These are phyloP conservation scores for Thozetella sp. DNA, from an alignment of 495 filamentous ascomycete species.

Conservation along the genomic window DNA sequence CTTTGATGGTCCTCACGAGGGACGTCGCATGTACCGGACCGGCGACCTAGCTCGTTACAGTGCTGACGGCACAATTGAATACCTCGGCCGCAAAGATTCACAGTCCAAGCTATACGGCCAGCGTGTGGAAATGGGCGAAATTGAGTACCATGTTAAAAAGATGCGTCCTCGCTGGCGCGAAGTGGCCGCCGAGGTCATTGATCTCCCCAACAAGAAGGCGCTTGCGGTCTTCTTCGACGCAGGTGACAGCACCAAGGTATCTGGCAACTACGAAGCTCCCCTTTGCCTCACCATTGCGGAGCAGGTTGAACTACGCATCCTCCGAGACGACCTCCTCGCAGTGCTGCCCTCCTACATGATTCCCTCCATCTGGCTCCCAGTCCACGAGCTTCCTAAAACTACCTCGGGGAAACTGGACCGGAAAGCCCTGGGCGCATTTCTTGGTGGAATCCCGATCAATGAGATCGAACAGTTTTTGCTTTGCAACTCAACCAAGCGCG, in stretches of 20 bases:
- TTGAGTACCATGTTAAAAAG: constrained; percentile 17
- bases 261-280: neutral
- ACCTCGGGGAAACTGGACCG: neutral
- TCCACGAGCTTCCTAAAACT: neutral
- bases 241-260: neutral
- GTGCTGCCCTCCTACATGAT: neutral
- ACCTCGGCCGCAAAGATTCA: constrained; percentile 24
- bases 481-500: neutral
- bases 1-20: neutral
- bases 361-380: neutral
- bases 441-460: neutral
- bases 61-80: constrained; percentile 15
- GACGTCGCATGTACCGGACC: constrained; percentile 37
- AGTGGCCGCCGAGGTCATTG: neutral
- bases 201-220: neutral
- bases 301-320: neutral
- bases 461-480: neutral
- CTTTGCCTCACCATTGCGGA: neutral
- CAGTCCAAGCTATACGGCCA: constrained; percentile 34
- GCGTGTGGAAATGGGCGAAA: constrained; percentile 28
- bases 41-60: constrained; percentile 52
- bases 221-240: neutral
- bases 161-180: neutral
- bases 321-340: neutral
- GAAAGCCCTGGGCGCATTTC: neutral